Evolutionary conservation across 1,284 basidiomycete genomes (phyloP).

Genomic region (Sanghuangporus baumii): DNA sequence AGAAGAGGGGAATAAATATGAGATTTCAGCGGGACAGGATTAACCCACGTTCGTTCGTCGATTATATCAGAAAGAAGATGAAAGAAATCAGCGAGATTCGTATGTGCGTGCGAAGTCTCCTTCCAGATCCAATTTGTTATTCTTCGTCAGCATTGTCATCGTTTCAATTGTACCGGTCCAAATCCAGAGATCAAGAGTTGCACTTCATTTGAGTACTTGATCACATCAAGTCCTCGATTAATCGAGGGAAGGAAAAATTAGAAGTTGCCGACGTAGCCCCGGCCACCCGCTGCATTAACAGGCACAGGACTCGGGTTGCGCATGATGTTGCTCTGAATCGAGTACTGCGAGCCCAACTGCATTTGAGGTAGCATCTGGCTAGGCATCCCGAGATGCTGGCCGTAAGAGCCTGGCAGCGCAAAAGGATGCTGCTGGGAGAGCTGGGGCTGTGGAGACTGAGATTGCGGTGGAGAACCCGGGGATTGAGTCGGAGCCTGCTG

Average conservation of each 20-base stretch:
- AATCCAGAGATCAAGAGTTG: not conserved
- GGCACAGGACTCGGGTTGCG: slow-evolving; percentile 68
- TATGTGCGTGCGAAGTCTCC: not conserved
- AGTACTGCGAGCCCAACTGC: slow-evolving; percentile 58
- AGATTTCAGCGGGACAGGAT: slow-evolving; percentile 19
- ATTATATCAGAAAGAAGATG: not conserved
- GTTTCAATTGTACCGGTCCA: not conserved
- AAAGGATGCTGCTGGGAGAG: slow-evolving; percentile 39
- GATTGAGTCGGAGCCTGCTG: slow-evolving; percentile 22
- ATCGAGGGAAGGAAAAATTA: not conserved
- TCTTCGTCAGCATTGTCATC: not conserved
- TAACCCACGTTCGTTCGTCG: not conserved
- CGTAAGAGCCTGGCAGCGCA: slow-evolving; percentile 45
- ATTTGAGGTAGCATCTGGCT: slow-evolving; percentile 58
- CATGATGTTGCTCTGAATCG: slow-evolving; percentile 75
- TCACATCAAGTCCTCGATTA: not conserved
- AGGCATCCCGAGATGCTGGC: slow-evolving; percentile 47
- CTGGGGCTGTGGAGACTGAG: slow-evolving; percentile 34
- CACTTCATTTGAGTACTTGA: not conserved
- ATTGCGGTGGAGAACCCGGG: slow-evolving; percentile 32
- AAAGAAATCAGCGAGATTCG: not conserved
- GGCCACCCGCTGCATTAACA: slow-evolving; percentile 33
- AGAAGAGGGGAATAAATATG: slow-evolving; percentile 7
- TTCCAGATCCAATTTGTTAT: not conserved
- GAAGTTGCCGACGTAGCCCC: slow-evolving; percentile 50